These are phyloP conservation scores for Piromyces sp. DNA, from an alignment of 192 early-diverging fungal species.

Conservation along the genomic window DNA sequence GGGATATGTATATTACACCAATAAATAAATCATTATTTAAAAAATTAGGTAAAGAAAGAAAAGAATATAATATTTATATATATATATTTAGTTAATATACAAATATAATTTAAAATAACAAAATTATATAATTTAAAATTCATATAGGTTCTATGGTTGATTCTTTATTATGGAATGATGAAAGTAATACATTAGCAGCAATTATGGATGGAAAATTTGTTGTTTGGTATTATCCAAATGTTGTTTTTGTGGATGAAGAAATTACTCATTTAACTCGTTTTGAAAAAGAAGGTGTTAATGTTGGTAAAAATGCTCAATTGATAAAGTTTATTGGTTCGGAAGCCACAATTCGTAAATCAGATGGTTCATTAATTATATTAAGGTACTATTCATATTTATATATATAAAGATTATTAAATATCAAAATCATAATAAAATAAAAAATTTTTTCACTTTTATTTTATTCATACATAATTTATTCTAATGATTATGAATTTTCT, in stretches of 20 bases:
- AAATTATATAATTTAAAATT: no score
- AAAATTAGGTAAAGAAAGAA: slow-evolving; percentile 15
- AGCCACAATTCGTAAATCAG: slow-evolving; percentile 27
- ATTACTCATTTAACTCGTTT: slow-evolving; percentile 23
- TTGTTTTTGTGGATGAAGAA: slow-evolving; percentile 41
- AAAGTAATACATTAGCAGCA: slow-evolving; percentile 22
- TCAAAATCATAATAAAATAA: no score
- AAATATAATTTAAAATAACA: not conserved
- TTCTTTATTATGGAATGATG: slow-evolving; percentile 34
- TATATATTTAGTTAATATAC: not conserved
- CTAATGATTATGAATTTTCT: no score
- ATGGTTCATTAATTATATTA: slow-evolving; percentile 26
- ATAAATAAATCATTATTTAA: slow-evolving; percentile 19
- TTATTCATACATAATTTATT: no score
- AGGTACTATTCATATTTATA: slow-evolving; percentile 2
- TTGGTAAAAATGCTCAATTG: slow-evolving; percentile 34
- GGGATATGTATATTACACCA: slow-evolving; percentile 27
- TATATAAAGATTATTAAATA: no score
- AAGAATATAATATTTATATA: no score
- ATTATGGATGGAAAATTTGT: slow-evolving; percentile 33
- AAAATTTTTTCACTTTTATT: no score
- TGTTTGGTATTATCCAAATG: slow-evolving; percentile 42
- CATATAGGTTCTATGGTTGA: slow-evolving; percentile 31
- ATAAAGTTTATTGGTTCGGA: slow-evolving; percentile 27
- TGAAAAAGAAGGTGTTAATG: slow-evolving; percentile 28